phyloP scores from a whole-genome alignment of 106 monocot genomes.

The Amphibolis antarctica region DNA sequence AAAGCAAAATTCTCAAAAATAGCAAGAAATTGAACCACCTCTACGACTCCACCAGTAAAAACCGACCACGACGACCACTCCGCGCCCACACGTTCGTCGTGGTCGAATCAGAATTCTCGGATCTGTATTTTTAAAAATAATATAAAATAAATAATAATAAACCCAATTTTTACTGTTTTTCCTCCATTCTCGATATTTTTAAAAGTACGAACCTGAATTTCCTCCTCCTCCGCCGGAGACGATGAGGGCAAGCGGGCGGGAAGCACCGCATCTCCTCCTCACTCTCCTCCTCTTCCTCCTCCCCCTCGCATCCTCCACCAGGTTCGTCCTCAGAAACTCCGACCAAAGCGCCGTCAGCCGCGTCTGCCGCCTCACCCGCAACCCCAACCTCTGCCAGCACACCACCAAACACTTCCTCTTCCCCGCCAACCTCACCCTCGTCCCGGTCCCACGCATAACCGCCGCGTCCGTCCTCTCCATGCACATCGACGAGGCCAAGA shows the following conservation, averaged over 20 bases:
- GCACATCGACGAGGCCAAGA: neutral
- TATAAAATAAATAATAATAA: no score
- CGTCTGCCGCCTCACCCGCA: constrained; percentile 1
- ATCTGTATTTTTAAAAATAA: no score
- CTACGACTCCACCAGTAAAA: no score
- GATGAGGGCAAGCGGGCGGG: neutral
- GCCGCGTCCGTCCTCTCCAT: constrained; percentile 1
- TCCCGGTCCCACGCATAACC: neutral
- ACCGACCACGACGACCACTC: no score
- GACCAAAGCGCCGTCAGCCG: neutral
- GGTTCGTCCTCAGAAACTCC: neutral
- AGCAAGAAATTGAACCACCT: no score
- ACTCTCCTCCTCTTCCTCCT: neutral
- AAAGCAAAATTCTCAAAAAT: no score
- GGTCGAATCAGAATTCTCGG: no score
- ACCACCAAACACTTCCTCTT: neutral
- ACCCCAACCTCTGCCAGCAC: constrained; percentile 1
- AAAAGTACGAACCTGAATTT: no score
- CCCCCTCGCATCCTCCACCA: neutral
- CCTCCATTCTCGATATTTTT: no score
- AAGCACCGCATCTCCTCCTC: neutral
- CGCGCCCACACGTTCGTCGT: no score
- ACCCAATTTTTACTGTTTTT: no score
- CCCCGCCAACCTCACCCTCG: neutral
- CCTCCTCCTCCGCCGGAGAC: neutral